Percentiles rank a stretch among this genome's conserved stretches.
These are phyloP conservation scores for Cucurbita pepo DNA, from an alignment of 306 rosid genomes.

Conservation along the genomic window DNA sequence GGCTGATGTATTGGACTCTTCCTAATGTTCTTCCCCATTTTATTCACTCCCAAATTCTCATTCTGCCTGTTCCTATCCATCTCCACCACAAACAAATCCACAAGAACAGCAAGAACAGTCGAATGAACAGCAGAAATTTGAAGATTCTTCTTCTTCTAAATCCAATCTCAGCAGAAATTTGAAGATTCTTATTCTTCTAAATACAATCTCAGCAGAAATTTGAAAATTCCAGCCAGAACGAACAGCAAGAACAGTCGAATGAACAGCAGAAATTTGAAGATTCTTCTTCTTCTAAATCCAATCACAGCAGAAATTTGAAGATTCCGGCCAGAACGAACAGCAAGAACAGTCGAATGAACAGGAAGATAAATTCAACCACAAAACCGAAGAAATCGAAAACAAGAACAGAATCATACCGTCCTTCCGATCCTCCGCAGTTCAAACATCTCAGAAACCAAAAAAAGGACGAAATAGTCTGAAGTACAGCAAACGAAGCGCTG, in stretches of 20 bases:
- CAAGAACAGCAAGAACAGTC: too few species aligned
- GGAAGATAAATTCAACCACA: background rate
- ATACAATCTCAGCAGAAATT: too few species aligned
- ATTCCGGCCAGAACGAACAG: background rate
- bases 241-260: too few species aligned
- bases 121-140: too few species aligned
- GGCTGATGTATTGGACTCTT: slow-evolving; percentile 92
- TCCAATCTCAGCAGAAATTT: too few species aligned
- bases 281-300: background rate
- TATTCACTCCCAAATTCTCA: slow-evolving; percentile 85
- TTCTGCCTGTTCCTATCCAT: slow-evolving; percentile 69
- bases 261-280: too few species aligned
- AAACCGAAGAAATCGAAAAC: background rate
- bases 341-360: background rate
- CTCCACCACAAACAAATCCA: background rate
- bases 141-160: background rate
- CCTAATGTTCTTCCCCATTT: slow-evolving; percentile 75
- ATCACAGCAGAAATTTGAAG: background rate
- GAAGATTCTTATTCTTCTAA: background rate
- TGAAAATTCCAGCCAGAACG: background rate
- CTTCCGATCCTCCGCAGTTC: background rate
- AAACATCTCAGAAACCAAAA: background rate
- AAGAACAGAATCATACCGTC: background rate
- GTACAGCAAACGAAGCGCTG: background rate
- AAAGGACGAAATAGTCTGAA: background rate